A percentile compares a stretch with the other conserved stretches of the same genome.
Evolutionary conservation across 2,329 filamentous ascomycete genomes (phyloP).

Genomic region (Phaeosphaeriaceae sp.): DNA sequence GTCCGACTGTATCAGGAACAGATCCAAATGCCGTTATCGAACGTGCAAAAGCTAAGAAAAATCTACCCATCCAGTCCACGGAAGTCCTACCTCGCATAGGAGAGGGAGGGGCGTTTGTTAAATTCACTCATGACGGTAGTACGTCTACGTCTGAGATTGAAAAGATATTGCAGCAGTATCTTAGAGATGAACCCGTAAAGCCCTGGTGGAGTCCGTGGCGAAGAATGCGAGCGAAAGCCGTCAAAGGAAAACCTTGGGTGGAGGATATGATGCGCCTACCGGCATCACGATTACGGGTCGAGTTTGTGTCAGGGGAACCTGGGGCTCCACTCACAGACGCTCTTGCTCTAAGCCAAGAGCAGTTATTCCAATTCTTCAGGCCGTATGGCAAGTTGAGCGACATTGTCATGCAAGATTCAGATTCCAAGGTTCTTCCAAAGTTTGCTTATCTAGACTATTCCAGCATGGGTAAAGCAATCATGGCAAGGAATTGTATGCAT

Average conservation of each 20-base stretch:
- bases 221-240: constrained; percentile 73
- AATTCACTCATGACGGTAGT: constrained; percentile 68
- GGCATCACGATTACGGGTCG: constrained; percentile 75
- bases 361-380: constrained; percentile 84
- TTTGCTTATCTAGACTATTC: constrained; percentile 82
- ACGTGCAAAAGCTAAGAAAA: constrained; percentile 65
- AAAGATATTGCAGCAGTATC: constrained; percentile 64
- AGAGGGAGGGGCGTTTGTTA: constrained; percentile 93
- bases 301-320: constrained; percentile 77
- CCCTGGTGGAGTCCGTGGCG: constrained; percentile 92
- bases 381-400: constrained; percentile 90
- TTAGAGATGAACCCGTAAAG: constrained; percentile 74
- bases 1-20: constrained; percentile 58
- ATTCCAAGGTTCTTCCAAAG: constrained; percentile 83
- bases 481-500: constrained; percentile 92
- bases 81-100: constrained; percentile 85
- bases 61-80: constrained; percentile 71
- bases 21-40: constrained; percentile 61
- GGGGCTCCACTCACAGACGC: constrained; percentile 73
- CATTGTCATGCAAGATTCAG: constrained; percentile 79
- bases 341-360: constrained; percentile 83
- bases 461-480: constrained; percentile 75
- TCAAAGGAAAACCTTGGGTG: constrained; percentile 88
- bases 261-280: constrained; percentile 90
- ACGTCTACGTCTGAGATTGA: constrained; percentile 62